Percentiles rank a stretch among this genome's conserved stretches.
phyloP scores from a whole-genome alignment of 345 rosid species.

The Litchi chinensis region DNA sequence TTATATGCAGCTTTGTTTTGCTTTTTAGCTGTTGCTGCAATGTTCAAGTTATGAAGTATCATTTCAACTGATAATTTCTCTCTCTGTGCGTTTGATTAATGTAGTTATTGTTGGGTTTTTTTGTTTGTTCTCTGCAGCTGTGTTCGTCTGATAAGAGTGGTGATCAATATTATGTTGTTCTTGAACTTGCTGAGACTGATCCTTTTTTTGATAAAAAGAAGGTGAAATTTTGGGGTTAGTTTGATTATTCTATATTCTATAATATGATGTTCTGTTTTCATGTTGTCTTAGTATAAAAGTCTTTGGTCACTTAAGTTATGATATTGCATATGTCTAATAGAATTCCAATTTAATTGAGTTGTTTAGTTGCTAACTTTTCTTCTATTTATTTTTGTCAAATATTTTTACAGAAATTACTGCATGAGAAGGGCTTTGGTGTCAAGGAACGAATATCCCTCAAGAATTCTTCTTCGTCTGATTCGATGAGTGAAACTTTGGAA shows the following conservation, averaged over 20 bases:
- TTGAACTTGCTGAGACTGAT: slow-evolving; percentile 59
- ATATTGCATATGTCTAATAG: background rate
- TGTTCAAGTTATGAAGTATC: background rate
- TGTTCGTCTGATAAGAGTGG: slow-evolving; percentile 28
- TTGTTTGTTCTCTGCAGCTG: slow-evolving; percentile 40
- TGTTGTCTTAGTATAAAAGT: background rate
- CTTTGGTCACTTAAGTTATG: background rate
- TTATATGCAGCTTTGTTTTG: too few relatives aligned
- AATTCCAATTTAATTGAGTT: slow-evolving; percentile 1
- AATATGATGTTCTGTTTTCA: background rate
- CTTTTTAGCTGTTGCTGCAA: too few relatives aligned
- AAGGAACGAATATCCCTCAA: slow-evolving; percentile 45
- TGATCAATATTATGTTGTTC: slow-evolving; percentile 37
- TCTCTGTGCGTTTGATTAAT: background rate
- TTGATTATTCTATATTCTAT: background rate
- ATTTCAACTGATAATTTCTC: background rate
- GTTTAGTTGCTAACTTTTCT: slow-evolving; percentile 3
- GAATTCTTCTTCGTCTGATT: slow-evolving; percentile 39
- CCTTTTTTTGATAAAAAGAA: slow-evolving; percentile 62
- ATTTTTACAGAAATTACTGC: slow-evolving; percentile 56
- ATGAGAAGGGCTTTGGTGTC: slow-evolving; percentile 50
- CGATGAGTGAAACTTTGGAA: slow-evolving; percentile 36
- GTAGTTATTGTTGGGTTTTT: background rate
- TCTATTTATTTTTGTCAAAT: background rate
- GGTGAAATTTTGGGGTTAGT: slow-evolving; percentile 35